Evolutionary conservation across 2,329 filamentous ascomycete genomes (phyloP).

Genomic region (Talaromyces funiculosus): DNA sequence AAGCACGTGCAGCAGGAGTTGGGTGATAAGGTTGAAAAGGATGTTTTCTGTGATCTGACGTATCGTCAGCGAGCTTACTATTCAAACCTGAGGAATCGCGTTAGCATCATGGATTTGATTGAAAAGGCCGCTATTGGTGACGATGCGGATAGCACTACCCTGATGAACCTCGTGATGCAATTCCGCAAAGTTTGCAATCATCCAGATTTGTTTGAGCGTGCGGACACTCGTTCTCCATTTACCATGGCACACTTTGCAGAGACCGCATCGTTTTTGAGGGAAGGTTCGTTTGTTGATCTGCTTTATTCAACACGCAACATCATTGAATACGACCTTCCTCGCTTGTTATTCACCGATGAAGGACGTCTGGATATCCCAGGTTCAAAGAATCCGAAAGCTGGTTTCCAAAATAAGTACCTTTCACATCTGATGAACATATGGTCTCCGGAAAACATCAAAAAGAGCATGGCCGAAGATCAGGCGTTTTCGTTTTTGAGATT

Average conservation of each 20-base stretch:
- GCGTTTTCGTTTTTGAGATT: conserved; percentile 90
- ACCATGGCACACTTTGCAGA: conserved; percentile 85
- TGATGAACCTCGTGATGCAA: conserved; percentile 99
- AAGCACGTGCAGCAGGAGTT: conserved; percentile 99
- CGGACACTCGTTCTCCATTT: conserved; percentile 82
- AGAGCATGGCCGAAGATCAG: conserved; percentile 55
- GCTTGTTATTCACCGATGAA: conserved; percentile 72
- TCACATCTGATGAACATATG: conserved; percentile 85
- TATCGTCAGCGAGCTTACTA: conserved; percentile 95
- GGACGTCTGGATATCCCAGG: conserved; percentile 72
- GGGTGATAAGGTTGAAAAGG: conserved; percentile 95
- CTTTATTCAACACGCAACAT: conserved; percentile 81
- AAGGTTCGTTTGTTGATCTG: conserved; percentile 72
- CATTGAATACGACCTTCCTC: conserved; percentile 79
- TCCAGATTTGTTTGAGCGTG: conserved; percentile 91
- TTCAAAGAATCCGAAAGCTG: conserved; percentile 65
- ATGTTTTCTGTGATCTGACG: conserved; percentile 93
- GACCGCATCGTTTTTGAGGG: conserved; percentile 88
- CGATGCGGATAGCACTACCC: conserved; percentile 86
- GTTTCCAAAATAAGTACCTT: conserved; percentile 73
- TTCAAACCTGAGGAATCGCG: conserved; percentile 85
- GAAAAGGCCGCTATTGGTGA: conserved; percentile 94
- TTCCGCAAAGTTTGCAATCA: conserved; percentile 99
- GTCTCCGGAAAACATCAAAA: conserved; percentile 69
- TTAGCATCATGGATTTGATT: conserved; percentile 97